These are phyloP conservation scores for Pichia sp. DNA, from an alignment of 1,139 yeast genomes.

Conservation along the genomic window DNA sequence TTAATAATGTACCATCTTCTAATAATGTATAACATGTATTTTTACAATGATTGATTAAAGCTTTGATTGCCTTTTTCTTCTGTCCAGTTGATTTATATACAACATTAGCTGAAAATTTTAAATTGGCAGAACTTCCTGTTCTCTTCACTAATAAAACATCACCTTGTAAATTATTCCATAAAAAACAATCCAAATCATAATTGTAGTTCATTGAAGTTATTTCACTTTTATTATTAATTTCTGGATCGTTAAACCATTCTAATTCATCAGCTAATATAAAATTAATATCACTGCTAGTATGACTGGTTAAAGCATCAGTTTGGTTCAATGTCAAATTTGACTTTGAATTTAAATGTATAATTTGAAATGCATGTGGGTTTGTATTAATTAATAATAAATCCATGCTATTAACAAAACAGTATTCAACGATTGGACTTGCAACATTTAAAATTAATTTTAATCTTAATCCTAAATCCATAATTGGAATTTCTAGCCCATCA, in stretches of 20 bases:
- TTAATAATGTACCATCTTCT: conserved; percentile 27
- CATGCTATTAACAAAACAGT: conserved; percentile 27
- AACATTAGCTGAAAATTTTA: conserved; percentile 20
- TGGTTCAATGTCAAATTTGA: neutral
- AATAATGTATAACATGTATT: conserved; percentile 27
- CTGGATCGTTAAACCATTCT: conserved; percentile 26
- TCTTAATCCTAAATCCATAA: conserved; percentile 32
- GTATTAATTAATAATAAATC: conserved; percentile 34
- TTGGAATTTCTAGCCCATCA: conserved; percentile 23
- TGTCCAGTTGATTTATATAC: conserved; percentile 10
- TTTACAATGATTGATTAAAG: conserved; percentile 24
- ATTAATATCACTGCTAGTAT: conserved; percentile 19
- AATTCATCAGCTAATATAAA: conserved; percentile 27
- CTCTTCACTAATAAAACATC: conserved; percentile 25
- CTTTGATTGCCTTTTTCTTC: conserved; percentile 16
- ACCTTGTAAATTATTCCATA: conserved; percentile 27
- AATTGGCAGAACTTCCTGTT: conserved; percentile 10
- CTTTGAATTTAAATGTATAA: conserved; percentile 31
- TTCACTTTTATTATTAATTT: conserved; percentile 10
- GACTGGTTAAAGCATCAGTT: neutral
- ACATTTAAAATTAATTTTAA: conserved; percentile 41
- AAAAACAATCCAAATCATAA: conserved; percentile 22
- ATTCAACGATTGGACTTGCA: conserved; percentile 36
- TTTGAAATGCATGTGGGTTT: conserved; percentile 35
- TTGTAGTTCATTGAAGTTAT: conserved; percentile 22